These are phyloP conservation scores for Halophytophthora polymorphica DNA, from an alignment of 352 stramenopile genomes.

Conservation along the genomic window DNA sequence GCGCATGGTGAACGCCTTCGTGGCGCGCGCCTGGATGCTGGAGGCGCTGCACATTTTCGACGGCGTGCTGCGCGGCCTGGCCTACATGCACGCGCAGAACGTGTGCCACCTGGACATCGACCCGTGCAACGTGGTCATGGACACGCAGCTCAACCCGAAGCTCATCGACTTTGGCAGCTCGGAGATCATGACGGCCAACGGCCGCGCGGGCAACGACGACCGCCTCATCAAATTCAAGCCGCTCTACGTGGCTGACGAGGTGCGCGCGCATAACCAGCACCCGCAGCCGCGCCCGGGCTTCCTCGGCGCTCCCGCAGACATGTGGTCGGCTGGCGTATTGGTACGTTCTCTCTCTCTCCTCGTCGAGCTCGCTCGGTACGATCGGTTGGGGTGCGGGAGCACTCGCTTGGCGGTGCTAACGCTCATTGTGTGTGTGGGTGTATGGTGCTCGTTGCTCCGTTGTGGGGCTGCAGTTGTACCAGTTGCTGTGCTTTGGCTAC, in stretches of 20 bases:
- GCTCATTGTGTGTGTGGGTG: conserved; percentile 11
- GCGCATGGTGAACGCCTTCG: conserved; percentile 49
- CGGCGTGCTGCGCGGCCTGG: conserved; percentile 60
- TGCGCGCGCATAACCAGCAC: conserved; percentile 62
- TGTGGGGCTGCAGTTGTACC: conserved; percentile 62
- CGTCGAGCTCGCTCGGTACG: too few relatives aligned
- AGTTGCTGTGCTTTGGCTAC: conserved; percentile 79
- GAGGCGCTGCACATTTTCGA: conserved; percentile 66
- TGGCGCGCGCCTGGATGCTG: conserved; percentile 67
- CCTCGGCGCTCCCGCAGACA: conserved; percentile 64
- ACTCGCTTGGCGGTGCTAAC: background rate
- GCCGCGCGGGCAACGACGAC: conserved; percentile 45
- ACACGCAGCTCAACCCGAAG: conserved; percentile 41
- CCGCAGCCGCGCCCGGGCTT: conserved; percentile 56
- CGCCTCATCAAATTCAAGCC: conserved; percentile 79
- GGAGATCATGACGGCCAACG: conserved; percentile 71
- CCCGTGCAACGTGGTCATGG: conserved; percentile 77
- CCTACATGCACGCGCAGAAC: conserved; percentile 78
- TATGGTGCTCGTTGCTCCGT: too few relatives aligned
- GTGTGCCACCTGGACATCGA: conserved; percentile 82
- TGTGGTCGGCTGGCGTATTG: conserved; percentile 77
- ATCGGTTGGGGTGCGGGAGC: too few relatives aligned
- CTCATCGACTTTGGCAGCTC: conserved; percentile 84
- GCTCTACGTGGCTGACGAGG: conserved; percentile 68
- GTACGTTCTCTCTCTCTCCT: conserved; percentile 30